Base-by-base conservation (phyloP, 768 basidiomycete genomes). In the Rhodosporidiobolus sp. region DNA sequence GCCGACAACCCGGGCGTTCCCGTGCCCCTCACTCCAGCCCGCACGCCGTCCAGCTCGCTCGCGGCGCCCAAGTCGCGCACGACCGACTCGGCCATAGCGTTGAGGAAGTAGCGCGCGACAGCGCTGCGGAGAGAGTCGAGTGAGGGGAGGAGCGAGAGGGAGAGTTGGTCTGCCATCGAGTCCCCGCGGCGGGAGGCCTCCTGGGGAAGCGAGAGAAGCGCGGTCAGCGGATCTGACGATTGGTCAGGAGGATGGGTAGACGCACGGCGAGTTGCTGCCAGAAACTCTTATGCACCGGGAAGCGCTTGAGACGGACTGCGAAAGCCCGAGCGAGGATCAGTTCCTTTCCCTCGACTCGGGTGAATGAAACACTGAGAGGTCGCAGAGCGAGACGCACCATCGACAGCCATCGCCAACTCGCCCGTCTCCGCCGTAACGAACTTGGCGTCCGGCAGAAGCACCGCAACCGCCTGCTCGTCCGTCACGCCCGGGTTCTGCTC, bases 211-310 rank as follows among this genome's bases (percentile, higher is more conserved):
- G 49, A 3, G 3, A 8, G n/a, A 6, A 1, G 46, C 22, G 3
- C 50, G 32, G 45, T 49, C 10, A 10, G 46, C 26, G 59, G 46
- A 12, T 32, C 2, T n/a, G 14, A 7, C 11, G 30, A 28, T 10
- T 9, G 28, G 8, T 4, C 12, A 3, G 22, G 20, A 14, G 43
- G n/a, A 19, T 48, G 30, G 3, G 22, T 30, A 2, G 49, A 46
- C 64, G 45, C 9, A 66, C 70, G 34, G 38, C 49, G 30, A 75
- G 34, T 12, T 68, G 69, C 48, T 76, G 67, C 73, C 76, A 77
- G 63, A 78, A 74, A 30, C 48, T 54, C 67, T 76, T 76, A 16
- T 79, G 72, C 3, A 61, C 43, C 0, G 78, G 78, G 73, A 78
- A 79, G 9, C 73, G 72, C 56, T 76, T 75, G 24, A 79, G 72